Base-by-base conservation (phyloP, 495 filamentous ascomycete genomes). In the Lichina pygmaea region DNA sequence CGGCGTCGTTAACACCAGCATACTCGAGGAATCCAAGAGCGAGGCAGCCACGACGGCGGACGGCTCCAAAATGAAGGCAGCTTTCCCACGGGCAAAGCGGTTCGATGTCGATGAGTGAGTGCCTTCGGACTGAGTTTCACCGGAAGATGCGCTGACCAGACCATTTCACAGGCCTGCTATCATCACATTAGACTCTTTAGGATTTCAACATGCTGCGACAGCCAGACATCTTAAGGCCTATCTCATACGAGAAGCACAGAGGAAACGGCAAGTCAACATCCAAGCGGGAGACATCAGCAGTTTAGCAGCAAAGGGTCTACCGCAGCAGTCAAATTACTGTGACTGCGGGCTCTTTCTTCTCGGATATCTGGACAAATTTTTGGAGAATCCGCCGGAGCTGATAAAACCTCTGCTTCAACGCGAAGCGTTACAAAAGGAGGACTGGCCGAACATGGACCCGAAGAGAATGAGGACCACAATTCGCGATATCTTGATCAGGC, bases 311-410 rank as follows among this genome's bases (percentile, higher is more conserved):
- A 71, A 66, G 41, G 59, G 61, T 32, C 75, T 91, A 15, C 89
- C 91, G 2, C 54, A 71, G 44, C 89, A 97, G 58, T 61, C 71
- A 11, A 97, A 95, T 50, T 78, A 63, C 53, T 85, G 70, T 39
- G 89, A 97, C 56, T 97, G 89, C 55, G 89, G 89, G 3, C 56
- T 93, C 2, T 95, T 74, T 55, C 60, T 95, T 8, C 59, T 94
- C 8, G 78, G 72, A 4, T 97, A 95, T 50, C 56, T 89, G 30
- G 71, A 81, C 51, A 73, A 77, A 50, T 94, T 97, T 47, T 66
- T 85, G 3, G 58, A 70, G 44, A 53, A 76, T 44, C 84, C 83
- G 5, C 68, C 75, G 42, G 50, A 46, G 3, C 91, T 91, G 43
- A 60, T 76, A 16, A 52, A 50, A n/a, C 70, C 66, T 41, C 55